Evolutionary conservation across 1,284 basidiomycete species (phyloP).

Genomic region (Trichosporon faecale): DNA sequence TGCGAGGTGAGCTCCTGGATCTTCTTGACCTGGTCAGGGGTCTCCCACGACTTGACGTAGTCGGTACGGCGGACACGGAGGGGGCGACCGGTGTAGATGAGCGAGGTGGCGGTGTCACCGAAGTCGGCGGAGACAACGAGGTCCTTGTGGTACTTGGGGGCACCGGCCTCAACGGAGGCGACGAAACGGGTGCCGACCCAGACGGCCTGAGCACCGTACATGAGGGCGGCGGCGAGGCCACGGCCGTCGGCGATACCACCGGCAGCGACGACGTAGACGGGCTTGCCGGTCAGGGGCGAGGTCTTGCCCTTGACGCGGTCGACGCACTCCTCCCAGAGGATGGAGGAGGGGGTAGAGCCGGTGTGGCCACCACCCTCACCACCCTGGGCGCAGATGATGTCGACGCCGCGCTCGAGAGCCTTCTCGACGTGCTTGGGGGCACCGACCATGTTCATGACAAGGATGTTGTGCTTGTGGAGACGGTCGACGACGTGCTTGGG

Average conservation of each 20-base stretch:
- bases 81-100: slow-evolving; percentile 72
- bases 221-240: slow-evolving; percentile 73
- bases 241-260: slow-evolving; percentile 83
- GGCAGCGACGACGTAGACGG: slow-evolving; percentile 76
- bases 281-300: slow-evolving; percentile 72
- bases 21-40: slow-evolving; percentile 35
- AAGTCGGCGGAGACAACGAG: slow-evolving; percentile 36
- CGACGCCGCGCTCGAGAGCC: slow-evolving; percentile 73
- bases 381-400: slow-evolving; percentile 83
- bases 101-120: slow-evolving; percentile 23
- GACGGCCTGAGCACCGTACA: slow-evolving; percentile 78
- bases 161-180: slow-evolving; percentile 73
- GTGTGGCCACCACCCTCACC: slow-evolving; percentile 74
- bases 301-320: slow-evolving; percentile 70
- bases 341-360: slow-evolving; percentile 43
- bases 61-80: slow-evolving; percentile 73
- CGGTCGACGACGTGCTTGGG: slow-evolving; percentile 70
- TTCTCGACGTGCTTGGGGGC: slow-evolving; percentile 80
- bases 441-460: slow-evolving; percentile 88
- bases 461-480: slow-evolving; percentile 73
- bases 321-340: slow-evolving; percentile 66
- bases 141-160: slow-evolving; percentile 78
- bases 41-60: slow-evolving; percentile 69
- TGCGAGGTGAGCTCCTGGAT: slow-evolving; percentile 66
- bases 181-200: slow-evolving; percentile 91